Base-by-base conservation (phyloP, 2,329 filamentous ascomycete genomes). In the Trichophyton rubrum region DNA sequence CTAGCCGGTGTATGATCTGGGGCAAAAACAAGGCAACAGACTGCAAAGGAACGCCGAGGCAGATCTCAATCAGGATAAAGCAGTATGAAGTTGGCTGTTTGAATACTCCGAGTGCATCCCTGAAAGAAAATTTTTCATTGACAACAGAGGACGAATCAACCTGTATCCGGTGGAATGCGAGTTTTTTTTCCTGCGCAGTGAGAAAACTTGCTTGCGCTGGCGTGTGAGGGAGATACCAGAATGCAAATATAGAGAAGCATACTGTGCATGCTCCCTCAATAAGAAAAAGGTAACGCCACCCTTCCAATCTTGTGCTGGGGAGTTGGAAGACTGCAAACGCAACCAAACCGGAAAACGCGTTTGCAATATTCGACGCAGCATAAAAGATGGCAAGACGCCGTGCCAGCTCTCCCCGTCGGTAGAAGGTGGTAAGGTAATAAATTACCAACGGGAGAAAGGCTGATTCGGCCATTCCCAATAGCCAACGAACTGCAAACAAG, bases 91-190 rank as follows among this genome's bases (percentile, higher is more conserved):
- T 79, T 0, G 79, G 79, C 30, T 81, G 75, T 58, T 77, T 78
- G 70, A 84, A 79, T 64, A 84, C 79, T 6, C 69, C 69, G 7
- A 83, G 64, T 0, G 80, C 76, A 43, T 82, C 77, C 38, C 75
- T 75, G 35, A 84, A 68, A 43, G 75, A 72, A 69, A 84, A 83
- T 56, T 78, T 71, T 61, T 82, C 80, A 64, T 82, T 80, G 17
- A 84, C 82, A 0, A 81, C 75, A 0, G 86, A 83, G 1, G 86
- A 89, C 5, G 83, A 86, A 69, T 92, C 88, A 58, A 89, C 80
- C 64, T 87, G 85, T 64, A 90, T 87, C n/a, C 88, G 84, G 67
- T 84, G 82, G 67, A 83, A 85, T 2, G 87, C 88, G 0, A 90
- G 79, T 7, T 78, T 75, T 67, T 84, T 86, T 69, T 91, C 86